A percentile compares a stretch with the other conserved stretches of the same genome.
These are phyloP conservation scores for Xylaria longipes DNA, from an alignment of 495 filamentous ascomycete species.

Conservation along the genomic window DNA sequence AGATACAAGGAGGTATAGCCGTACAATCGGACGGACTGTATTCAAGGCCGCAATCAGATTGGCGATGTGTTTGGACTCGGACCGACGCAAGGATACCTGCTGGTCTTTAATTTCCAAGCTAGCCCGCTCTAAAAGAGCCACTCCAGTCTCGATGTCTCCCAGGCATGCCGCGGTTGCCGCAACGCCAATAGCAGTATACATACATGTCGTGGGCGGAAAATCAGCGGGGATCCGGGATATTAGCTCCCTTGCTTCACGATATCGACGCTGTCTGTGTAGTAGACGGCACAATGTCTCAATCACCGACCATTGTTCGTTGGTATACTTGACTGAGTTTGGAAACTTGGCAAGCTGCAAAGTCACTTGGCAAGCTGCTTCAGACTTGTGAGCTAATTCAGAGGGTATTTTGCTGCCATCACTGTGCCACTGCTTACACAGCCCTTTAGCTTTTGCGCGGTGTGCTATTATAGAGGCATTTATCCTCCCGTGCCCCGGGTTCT, in stretches of 20 bases:
- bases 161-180: neutral
- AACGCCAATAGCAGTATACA: neutral
- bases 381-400: neutral
- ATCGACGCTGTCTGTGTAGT: neutral
- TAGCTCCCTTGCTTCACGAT: slow-evolving; percentile 6
- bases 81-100: neutral
- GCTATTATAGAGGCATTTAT: neutral
- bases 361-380: slow-evolving; percentile 1
- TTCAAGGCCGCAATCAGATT: neutral
- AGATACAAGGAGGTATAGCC: neutral
- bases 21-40: slow-evolving; percentile 3
- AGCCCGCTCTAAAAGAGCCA: neutral
- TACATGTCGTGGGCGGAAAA: neutral
- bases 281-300: neutral
- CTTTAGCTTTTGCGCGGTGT: neutral
- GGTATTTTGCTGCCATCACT: neutral
- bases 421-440: neutral
- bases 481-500: neutral
- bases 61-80: neutral
- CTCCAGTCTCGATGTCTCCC: neutral
- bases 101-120: neutral
- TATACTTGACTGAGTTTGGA: neutral
- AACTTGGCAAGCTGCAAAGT: neutral
- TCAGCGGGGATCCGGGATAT: neutral
- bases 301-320: neutral